Conservation (phyloP, 2,329 filamentous ascomycete species). For the Fusarium vanettenii region DNA sequence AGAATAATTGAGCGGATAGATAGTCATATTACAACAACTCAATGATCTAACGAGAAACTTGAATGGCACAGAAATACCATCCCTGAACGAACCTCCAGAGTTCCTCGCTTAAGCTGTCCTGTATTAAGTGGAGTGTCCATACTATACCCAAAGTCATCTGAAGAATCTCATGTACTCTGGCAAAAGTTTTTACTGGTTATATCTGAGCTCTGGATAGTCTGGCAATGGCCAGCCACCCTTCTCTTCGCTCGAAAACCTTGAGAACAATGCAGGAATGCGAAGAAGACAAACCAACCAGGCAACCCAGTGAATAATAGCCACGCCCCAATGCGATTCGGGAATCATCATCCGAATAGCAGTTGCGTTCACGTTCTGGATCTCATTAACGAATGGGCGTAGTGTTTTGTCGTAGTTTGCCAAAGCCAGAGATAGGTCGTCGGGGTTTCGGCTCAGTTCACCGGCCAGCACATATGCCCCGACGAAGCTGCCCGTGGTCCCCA, state of each 20-base stretch:
- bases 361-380: conserved; percentile 20
- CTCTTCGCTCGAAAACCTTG: conserved; percentile 23
- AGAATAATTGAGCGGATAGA: too few relatives aligned
- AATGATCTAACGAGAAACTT: background rate
- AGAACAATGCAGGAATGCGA: conserved; percentile 13
- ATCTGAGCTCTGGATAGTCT: conserved; percentile 13
- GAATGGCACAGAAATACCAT: background rate
- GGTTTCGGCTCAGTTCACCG: conserved; percentile 21
- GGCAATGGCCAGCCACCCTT: conserved; percentile 27
- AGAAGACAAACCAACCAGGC: conserved; percentile 24
- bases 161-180: background rate
- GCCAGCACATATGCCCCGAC: conserved; percentile 28
- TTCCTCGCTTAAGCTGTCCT: background rate
- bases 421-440: conserved; percentile 6
- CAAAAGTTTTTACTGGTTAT: background rate
- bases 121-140: background rate
- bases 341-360: conserved; percentile 8
- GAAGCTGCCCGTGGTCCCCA: conserved; percentile 25
- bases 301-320: conserved; percentile 24
- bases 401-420: conserved; percentile 27
- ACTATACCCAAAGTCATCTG: background rate
- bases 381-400: conserved; percentile 15
- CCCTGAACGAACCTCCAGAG: background rate
- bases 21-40: background rate
- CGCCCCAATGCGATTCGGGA: conserved; percentile 17